Evolutionary conservation across 106 monocot genomes (phyloP).

Genomic region (Posidonia australis): DNA sequence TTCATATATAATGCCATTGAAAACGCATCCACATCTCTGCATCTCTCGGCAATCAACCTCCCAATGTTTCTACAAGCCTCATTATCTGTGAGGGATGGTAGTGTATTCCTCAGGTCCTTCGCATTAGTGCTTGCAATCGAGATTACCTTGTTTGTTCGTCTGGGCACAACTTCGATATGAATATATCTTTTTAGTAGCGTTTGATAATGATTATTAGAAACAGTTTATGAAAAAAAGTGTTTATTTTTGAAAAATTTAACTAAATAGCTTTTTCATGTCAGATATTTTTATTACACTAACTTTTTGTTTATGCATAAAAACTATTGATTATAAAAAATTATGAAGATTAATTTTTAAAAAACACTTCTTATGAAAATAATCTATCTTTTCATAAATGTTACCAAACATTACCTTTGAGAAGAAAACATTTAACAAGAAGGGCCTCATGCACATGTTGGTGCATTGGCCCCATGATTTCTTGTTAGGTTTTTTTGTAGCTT

Average conservation of each 20-base stretch:
- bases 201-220: too few species aligned
- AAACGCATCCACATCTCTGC: conserved; percentile 21
- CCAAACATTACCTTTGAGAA: too few species aligned
- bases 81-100: conserved; percentile 18
- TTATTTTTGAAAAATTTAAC: too few species aligned
- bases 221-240: too few species aligned
- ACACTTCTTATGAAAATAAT: too few species aligned
- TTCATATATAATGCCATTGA: conserved; percentile 18
- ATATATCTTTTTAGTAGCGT: too few species aligned
- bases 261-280: too few species aligned
- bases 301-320: too few species aligned
- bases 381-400: too few species aligned
- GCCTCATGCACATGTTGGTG: conserved; percentile 26
- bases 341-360: too few species aligned
- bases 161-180: conserved; percentile 27
- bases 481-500: conserved; percentile 16
- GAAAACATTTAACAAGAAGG: conserved; percentile 25
- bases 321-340: too few species aligned
- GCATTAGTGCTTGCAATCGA: conserved; percentile 24
- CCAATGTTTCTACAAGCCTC: conserved; percentile 17
- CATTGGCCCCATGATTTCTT: conserved; percentile 28
- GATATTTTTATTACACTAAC: too few species aligned
- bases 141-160: conserved; percentile 27
- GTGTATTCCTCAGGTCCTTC: conserved; percentile 19
- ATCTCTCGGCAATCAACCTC: conserved; percentile 16